phyloP scores from a whole-genome alignment of 2,329 filamentous ascomycete genomes.

The Phoma sp. region DNA sequence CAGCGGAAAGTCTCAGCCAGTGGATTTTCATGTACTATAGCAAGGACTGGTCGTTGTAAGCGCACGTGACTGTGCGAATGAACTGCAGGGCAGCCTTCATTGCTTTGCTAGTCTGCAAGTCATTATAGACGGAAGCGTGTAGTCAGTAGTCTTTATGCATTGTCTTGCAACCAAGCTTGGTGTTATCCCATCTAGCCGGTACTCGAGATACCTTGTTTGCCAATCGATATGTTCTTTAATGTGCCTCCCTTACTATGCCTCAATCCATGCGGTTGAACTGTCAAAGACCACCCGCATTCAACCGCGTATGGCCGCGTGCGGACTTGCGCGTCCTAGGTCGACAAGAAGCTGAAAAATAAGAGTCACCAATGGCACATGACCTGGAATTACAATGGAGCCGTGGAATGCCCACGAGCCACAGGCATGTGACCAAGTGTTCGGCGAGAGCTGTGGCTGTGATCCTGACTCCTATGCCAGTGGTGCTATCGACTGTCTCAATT shows the following conservation, averaged over 20 bases:
- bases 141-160: no score
- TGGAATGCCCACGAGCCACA: conserved; percentile 22
- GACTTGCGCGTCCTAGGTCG: conserved; percentile 29
- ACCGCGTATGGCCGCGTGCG: conserved; percentile 5
- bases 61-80: not conserved
- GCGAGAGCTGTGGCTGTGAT: conserved; percentile 31
- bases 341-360: conserved; percentile 25
- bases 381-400: conserved; percentile 7
- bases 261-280: no score
- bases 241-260: no score
- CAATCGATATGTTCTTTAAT: no score
- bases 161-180: not conserved
- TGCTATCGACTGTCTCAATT: conserved; percentile 2
- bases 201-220: not conserved
- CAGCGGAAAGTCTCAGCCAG: conserved; percentile 2
- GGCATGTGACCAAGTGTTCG: conserved; percentile 26
- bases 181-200: not conserved
- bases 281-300: not conserved
- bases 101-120: not conserved
- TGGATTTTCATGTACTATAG: not conserved
- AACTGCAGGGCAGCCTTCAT: not conserved
- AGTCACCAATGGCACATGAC: conserved; percentile 8
- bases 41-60: not conserved
- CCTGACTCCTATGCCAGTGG: not conserved
- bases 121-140: no score